Evolutionary conservation across 352 stramenopile species (phyloP).

Genomic region (Globisporangium nodosum): DNA sequence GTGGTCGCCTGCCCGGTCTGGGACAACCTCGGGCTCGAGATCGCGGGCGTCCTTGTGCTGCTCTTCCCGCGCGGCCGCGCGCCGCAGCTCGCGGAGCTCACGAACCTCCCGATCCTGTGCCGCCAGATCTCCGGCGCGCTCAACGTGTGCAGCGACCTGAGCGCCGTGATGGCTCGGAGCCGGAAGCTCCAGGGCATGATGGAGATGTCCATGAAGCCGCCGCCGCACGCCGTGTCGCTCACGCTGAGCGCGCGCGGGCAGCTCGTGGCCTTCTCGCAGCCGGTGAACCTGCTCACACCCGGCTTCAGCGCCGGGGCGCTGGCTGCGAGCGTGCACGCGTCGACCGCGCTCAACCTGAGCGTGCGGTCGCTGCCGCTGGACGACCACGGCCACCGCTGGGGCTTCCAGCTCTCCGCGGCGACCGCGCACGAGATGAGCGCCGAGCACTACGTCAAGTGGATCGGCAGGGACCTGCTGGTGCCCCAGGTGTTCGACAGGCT

Average conservation of each 20-base stretch:
- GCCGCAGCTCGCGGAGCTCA: constrained; percentile 31
- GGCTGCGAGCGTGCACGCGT: constrained; percentile 18
- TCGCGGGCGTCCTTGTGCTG: constrained; percentile 64
- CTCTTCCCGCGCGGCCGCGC: constrained; percentile 31
- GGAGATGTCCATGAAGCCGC: constrained; percentile 32
- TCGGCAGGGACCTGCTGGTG: constrained; percentile 33
- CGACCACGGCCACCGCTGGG: constrained; percentile 49
- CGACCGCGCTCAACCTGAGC: constrained; percentile 25
- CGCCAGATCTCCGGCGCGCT: constrained; percentile 66
- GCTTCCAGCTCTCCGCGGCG: constrained; percentile 40
- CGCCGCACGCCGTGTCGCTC: constrained; percentile 25
- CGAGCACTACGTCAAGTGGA: constrained; percentile 56
- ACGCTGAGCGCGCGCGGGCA: constrained; percentile 47
- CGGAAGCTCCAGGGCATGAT: constrained; percentile 43
- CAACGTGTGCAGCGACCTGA: constrained; percentile 62
- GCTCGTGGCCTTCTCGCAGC: constrained; percentile 47
- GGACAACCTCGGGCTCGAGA: constrained; percentile 49
- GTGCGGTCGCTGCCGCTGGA: constrained; percentile 39
- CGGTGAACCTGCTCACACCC: constrained; percentile 39
- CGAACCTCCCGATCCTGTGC: constrained; percentile 53
- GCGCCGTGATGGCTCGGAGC: constrained; percentile 30
- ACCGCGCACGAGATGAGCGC: constrained; percentile 39
- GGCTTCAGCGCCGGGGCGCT: constrained; percentile 27
- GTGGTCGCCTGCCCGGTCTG: constrained; percentile 69
- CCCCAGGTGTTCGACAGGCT: constrained; percentile 36